Base-by-base conservation (phyloP, 129 eudicot species). In the Cynara cardunculus region DNA sequence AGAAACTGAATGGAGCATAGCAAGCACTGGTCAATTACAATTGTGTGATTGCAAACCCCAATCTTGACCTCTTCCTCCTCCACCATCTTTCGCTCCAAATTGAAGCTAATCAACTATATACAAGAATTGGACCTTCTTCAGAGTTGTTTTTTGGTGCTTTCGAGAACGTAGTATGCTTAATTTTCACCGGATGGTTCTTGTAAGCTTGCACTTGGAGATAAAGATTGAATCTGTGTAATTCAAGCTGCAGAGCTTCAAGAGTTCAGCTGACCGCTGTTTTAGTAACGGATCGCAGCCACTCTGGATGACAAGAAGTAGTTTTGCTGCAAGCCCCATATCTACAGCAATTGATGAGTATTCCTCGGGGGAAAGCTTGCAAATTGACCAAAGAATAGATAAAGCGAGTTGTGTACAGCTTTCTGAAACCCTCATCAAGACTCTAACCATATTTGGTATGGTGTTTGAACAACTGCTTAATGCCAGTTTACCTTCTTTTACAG, bases 121-220 rank as follows among this genome's bases (percentile, higher is more conserved):
- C 86, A 83, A 27, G 35, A 53, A 71, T 78, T 61, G 78, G 25
- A 56, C 6, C 46, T 28, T 65, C 84, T 72, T n/a, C n/a, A n/a
- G n/a, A n/a, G n/a, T n/a, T n/a, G n/a, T n/a, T n/a, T 62, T 71
- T 22, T 21, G 56, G 71, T 59, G 44, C 71, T 70, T 26, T 49
- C 53, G 21, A 19, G 19, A 41, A 12, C 30, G 68, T 25, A 68
- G 46, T 25, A 68, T 37, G 21, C 70, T 79, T 65, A 0, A 1
- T 27, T 74, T 81, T 85, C 81, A 88, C 65, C 87, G 78, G 11
- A 83, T 82, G 25, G 91, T 85, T 82, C 91, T 76, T 25, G 91
- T 88, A 59, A 88, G 85, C 85, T 88, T 88, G 84, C 91, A 88
- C 78, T 88, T 85, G 65, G 91, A 88, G 25, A 88, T 85, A 71